Evolutionary conservation across 148 eudicot species (phyloP), one percentile per base, ranked within the genome.

Genomic region (Arctostaphylos glauca): DNA sequence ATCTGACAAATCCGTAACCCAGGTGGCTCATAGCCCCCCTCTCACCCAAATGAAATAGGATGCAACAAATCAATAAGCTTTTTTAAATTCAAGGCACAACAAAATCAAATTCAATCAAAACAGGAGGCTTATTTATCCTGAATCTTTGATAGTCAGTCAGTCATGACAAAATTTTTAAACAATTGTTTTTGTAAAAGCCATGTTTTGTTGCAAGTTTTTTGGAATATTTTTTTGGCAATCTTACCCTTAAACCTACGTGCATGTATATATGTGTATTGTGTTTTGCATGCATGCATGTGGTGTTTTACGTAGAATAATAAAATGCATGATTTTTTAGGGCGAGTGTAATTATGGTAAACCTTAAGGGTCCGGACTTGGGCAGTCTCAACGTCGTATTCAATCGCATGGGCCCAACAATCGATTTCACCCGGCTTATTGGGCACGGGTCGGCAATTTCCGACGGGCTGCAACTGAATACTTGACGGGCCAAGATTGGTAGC

Each of bases 371-470:
- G 86, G 81, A 86, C 77, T 71, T 85, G 1, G 5, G 84, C 84
- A 9, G 90, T 86, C 25, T 74, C 83, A 10, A 56, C 44, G 70
- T 96, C 98, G 74, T 89, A 92, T 49, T 87, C 94, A 19, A 94
- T 87, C 0, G 90, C 88, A 77, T 96, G 98, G 55, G 98, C 91
- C 46, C 49, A 93, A 68, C 95, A 94, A 87, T 96, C 98, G 0
- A 72, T 5, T 2, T 14, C 74, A 3, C 80, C 78, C 1, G 89
- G 85, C 60, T 43, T 80, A 2, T 10, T 49, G 0, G 82, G 73
- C 18, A 83, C 12, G n/a, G 70, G 47, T 2, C 88, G 90, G 76
- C 90, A 87, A 59, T 75, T 82, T 16, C 53, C 87, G 38, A 4
- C 78, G 2, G 88, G 83, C 0, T 84, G 76, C 54, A 86, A 25